Conservation (phyloP, 1,284 basidiomycete species). For the Fistulinella cinereoalba region DNA sequence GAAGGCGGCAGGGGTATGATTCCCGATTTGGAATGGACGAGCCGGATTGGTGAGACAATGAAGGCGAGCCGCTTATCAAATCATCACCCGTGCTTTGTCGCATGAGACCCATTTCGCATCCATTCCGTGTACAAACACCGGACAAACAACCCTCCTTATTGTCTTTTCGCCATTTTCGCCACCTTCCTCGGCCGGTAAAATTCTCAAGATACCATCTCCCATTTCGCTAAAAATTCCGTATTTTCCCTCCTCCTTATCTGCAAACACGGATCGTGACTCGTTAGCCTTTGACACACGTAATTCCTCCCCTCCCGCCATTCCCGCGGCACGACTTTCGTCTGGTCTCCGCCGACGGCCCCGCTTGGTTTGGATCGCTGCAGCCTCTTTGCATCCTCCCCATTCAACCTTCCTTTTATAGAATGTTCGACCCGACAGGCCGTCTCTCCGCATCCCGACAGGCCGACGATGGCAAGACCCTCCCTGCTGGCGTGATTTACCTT, state of each 20-base stretch:
- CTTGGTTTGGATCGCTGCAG: constrained; percentile 11
- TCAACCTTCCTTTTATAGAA: constrained; percentile 30
- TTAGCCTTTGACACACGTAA: constrained; percentile 32
- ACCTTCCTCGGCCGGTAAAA: constrained; percentile 35
- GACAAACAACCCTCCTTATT: constrained; percentile 43
- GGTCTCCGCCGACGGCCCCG: constrained; percentile 36
- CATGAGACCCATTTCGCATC: constrained; percentile 40
- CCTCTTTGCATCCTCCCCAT: constrained; percentile 9
- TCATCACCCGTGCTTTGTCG: constrained; percentile 25
- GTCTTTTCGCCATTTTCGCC: constrained; percentile 37
- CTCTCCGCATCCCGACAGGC: constrained; percentile 11
- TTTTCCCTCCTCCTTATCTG: constrained; percentile 31
- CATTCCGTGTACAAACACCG: constrained; percentile 44
- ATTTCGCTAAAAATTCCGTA: constrained; percentile 36
- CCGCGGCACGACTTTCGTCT: constrained; percentile 26
- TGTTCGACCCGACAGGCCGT: constrained; percentile 17
- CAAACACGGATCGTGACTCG: constrained; percentile 33
- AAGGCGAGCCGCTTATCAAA: constrained; percentile 34
- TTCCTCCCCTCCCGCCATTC: constrained; percentile 20
- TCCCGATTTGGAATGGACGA: constrained; percentile 20
- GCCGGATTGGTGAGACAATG: constrained; percentile 36
- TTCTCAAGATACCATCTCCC: constrained; percentile 29
- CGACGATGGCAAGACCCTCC: not conserved
- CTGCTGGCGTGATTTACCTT: constrained; percentile 26
- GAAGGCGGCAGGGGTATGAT: constrained; percentile 19